phyloP scores from a whole-genome alignment of 1,284 basidiomycete species.

The Leccinum huronense region DNA sequence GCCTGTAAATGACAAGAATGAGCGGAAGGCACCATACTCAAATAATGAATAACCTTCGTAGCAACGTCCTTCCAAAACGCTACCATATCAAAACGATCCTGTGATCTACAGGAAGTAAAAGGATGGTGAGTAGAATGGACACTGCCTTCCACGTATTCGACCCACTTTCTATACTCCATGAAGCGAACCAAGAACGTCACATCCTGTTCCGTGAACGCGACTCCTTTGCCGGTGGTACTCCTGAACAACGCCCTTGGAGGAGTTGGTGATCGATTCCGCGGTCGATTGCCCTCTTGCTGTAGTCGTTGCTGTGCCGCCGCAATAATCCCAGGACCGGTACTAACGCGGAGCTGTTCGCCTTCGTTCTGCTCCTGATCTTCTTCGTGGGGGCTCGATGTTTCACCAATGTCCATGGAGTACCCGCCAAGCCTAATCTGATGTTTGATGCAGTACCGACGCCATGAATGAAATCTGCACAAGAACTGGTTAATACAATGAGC shows the following conservation, averaged over 20 bases:
- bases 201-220: constrained; percentile 80
- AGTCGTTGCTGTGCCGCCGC: constrained; percentile 45
- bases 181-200: constrained; percentile 70
- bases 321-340: constrained; percentile 46
- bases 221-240: constrained; percentile 82
- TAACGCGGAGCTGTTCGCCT: constrained; percentile 34
- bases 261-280: constrained; percentile 66
- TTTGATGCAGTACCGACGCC: constrained; percentile 84
- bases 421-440: constrained; percentile 81
- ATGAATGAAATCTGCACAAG: constrained; percentile 71
- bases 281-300: constrained; percentile 37
- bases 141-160: constrained; percentile 10
- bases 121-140: constrained; percentile 12
- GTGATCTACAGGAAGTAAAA: constrained; percentile 41
- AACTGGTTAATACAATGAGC: constrained; percentile 9
- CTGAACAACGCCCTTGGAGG: constrained; percentile 73
- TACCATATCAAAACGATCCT: constrained; percentile 74
- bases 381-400: constrained; percentile 42
- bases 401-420: constrained; percentile 68
- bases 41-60: constrained; percentile 47
- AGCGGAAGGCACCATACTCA: background rate
- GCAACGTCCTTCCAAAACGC: constrained; percentile 84
- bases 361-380: constrained; percentile 43
- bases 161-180: constrained; percentile 68
- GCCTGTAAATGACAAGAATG: constrained; percentile 44